These are phyloP conservation scores for Saccharomyces uvarum DNA, from an alignment of 1,139 yeast species.

Conservation along the genomic window DNA sequence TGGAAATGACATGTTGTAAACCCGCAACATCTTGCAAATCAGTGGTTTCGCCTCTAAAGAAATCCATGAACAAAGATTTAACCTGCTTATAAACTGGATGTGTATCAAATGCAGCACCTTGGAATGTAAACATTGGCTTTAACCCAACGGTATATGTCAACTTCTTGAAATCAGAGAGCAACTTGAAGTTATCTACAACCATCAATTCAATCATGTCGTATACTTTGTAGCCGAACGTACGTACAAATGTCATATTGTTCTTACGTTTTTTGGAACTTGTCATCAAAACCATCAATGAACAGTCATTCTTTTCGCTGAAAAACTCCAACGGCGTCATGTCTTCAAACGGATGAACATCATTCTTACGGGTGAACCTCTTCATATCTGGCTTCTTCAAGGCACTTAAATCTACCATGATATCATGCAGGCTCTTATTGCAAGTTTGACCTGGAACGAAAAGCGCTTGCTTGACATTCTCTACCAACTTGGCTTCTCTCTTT, in stretches of 20 bases:
- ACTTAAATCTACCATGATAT: conserved; percentile 81
- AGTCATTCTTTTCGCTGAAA: conserved; percentile 88
- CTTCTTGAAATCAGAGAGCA: conserved; percentile 73
- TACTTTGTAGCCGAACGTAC: conserved; percentile 84
- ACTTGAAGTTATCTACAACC: conserved; percentile 59
- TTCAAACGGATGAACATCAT: conserved; percentile 87
- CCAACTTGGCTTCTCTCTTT: conserved; percentile 77
- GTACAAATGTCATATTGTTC: conserved; percentile 74
- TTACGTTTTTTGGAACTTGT: conserved; percentile 88
- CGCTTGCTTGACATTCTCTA: conserved; percentile 85
- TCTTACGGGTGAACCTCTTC: conserved; percentile 80
- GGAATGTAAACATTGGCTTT: conserved; percentile 90
- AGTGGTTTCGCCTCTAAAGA: conserved; percentile 81
- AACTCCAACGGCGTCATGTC: conserved; percentile 83
- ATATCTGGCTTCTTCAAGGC: conserved; percentile 88
- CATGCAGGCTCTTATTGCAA: conserved; percentile 72
- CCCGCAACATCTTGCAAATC: conserved; percentile 91
- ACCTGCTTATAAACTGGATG: conserved; percentile 82
- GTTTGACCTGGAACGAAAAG: conserved; percentile 87
- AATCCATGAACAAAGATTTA: conserved; percentile 83
- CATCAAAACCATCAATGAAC: conserved; percentile 76
- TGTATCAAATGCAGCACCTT: conserved; percentile 84
- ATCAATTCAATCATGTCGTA: conserved; percentile 92
- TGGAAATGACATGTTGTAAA: conserved; percentile 77
- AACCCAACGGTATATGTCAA: conserved; percentile 79